phyloP scores from a whole-genome alignment of 192 early-diverging fungal genomes.

The Backusella parvicylindrica region DNA sequence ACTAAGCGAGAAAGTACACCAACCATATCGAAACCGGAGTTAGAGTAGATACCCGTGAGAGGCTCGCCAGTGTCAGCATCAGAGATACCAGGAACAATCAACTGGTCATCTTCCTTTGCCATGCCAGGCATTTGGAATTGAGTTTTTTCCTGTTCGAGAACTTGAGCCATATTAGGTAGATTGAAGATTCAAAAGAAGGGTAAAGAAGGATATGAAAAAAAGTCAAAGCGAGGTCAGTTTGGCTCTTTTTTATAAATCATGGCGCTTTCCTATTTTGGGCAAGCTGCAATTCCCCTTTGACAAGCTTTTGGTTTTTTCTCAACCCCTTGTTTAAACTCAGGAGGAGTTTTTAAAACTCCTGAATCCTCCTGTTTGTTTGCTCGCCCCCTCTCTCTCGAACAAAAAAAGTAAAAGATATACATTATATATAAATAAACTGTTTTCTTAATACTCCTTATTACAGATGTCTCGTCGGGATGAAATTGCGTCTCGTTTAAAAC shows the following conservation, averaged over 20 bases:
- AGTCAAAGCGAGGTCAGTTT: neutral
- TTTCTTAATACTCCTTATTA: neutral
- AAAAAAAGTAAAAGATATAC: slow-evolving; percentile 2
- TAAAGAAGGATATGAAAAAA: neutral
- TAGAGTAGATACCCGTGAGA: slow-evolving; percentile 42
- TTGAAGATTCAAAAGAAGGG: neutral
- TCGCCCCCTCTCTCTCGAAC: neutral
- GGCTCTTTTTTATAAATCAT: slow-evolving; percentile 3
- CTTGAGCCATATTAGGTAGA: slow-evolving; percentile 4
- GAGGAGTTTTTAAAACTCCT: neutral
- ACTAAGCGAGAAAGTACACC: slow-evolving; percentile 3
- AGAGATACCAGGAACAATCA: neutral
- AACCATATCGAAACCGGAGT: slow-evolving; percentile 48
- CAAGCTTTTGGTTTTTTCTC: neutral
- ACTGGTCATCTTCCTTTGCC: neutral
- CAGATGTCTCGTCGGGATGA: slow-evolving; percentile 26
- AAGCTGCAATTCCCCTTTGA: slow-evolving; percentile 1
- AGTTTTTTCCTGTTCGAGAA: slow-evolving; percentile 2
- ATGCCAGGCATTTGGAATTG: neutral
- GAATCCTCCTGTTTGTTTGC: neutral
- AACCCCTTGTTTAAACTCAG: slow-evolving; percentile 1
- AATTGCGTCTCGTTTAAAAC: slow-evolving; percentile 38
- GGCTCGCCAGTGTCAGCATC: neutral
- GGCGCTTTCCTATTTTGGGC: neutral
- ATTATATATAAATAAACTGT: neutral